These are phyloP conservation scores for Limtongia smithiae DNA, from an alignment of 805 yeast genomes.

Conservation along the genomic window DNA sequence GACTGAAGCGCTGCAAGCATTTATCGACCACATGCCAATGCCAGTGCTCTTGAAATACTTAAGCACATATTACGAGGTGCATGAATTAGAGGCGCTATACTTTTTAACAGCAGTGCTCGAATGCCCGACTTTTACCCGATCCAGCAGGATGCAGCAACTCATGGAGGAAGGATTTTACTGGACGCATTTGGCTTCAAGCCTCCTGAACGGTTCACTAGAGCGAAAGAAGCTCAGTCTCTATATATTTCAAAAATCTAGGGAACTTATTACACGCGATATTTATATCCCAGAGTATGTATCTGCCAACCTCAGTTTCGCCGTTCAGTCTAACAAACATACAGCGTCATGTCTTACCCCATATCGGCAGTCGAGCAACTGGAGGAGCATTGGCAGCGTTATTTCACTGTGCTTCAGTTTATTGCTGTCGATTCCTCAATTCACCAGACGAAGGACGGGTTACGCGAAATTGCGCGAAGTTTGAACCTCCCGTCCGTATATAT, in stretches of 20 bases:
- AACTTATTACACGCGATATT: neutral
- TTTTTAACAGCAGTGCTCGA: conserved; percentile 10
- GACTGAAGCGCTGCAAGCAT: neutral
- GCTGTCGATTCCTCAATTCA: conserved; percentile 83
- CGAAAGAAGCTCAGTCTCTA: conserved; percentile 15
- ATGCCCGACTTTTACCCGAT: neutral
- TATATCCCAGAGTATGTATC: conserved; percentile 11
- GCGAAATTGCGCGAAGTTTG: conserved; percentile 5
- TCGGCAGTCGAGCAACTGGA: too few species aligned
- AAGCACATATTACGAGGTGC: neutral
- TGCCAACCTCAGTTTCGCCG: too few species aligned
- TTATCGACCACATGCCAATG: neutral
- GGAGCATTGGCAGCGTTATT: conserved; percentile 65
- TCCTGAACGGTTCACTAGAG: conserved; percentile 18
- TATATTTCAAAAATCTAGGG: conserved; percentile 8
- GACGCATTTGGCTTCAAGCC: conserved; percentile 1
- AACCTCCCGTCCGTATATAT: conserved; percentile 2
- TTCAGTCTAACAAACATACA: too few species aligned
- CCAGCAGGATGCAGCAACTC: conserved; percentile 2
- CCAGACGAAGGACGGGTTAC: conserved; percentile 47
- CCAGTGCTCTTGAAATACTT: neutral
- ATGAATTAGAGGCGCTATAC: conserved; percentile 7
- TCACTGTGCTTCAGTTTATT: conserved; percentile 72
- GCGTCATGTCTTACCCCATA: too few species aligned
- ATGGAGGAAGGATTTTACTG: conserved; percentile 5